Evolutionary conservation across 1,139 yeast species (phyloP), one percentile per base, ranked within the genome.

Genomic region (Geotrichum cucujoidarum): DNA sequence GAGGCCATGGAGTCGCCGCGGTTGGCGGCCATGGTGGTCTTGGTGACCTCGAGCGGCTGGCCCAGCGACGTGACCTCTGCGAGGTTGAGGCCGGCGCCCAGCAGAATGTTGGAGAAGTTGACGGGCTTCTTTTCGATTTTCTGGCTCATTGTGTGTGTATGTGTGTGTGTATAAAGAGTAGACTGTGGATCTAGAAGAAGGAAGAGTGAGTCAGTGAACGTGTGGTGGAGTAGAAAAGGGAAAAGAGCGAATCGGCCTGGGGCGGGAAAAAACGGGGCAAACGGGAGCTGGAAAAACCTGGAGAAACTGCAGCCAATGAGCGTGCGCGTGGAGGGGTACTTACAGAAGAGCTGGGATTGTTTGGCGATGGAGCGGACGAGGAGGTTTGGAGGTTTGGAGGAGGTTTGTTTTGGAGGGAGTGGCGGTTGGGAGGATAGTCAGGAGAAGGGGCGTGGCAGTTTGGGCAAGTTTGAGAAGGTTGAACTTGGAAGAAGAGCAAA

Each of bases 1-100:
- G 80, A 81, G 13, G 78, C 60, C 57, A 92, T 72, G 6, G 81
- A 67, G 53, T 92, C 74, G 37, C 75, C 72, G 65, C 98, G 77
- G 71, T 92, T 88, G 51, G 98, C 97, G 30, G 97, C 97, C 95
- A 92, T 90, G 27, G 98, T 94, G 52, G 98, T 92, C 72, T 89
- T 92, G 63, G 80, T 75, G 51, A 92, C 98, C 71, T 92, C 98
- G 55, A 92, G 74, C 11, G 98, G 98, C 68, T 92, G 98, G 48
- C 98, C 98, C 57, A 92, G 75, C 11, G 97, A 83, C 55, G 97
- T 85, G 45, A 82, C 97, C 43, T 92, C 98, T 49, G 89, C 86
- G 74, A 92, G 66, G 71, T 90, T 92, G 59, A 92, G 76, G 32
- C 90, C 95, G 1, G 97, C 97, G 53, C 98, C 98, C 54, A 92